phyloP scores from a whole-genome alignment of 2,329 filamentous ascomycete species.

The Fusarium sarcochroum region DNA sequence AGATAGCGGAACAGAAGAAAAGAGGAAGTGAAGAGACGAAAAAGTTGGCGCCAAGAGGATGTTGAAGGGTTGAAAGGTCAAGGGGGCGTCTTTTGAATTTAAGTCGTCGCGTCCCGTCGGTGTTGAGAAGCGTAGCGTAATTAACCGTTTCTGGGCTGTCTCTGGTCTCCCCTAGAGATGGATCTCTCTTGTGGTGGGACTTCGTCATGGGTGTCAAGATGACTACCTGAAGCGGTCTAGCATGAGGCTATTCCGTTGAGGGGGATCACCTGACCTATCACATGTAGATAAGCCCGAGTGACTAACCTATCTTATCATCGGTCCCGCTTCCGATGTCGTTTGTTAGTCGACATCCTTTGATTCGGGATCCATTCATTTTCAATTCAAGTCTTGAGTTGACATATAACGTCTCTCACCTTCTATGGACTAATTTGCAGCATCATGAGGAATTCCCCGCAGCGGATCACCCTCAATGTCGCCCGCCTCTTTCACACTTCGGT shows the following conservation, averaged over 20 bases:
- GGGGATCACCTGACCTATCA: constrained; percentile 43
- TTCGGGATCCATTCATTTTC: neutral
- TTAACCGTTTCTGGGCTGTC: constrained; percentile 46
- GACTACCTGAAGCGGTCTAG: constrained; percentile 47
- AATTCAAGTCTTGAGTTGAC: constrained; percentile 6
- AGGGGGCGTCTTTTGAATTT: constrained; percentile 39
- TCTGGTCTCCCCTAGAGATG: constrained; percentile 49
- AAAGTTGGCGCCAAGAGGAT: constrained; percentile 23
- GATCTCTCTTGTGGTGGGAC: constrained; percentile 45
- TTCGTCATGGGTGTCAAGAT: constrained; percentile 50
- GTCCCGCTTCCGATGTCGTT: constrained; percentile 18
- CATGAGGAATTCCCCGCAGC: constrained; percentile 54
- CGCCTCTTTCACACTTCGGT: constrained; percentile 51
- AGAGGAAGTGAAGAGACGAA: constrained; percentile 5
- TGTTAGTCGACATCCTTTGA: constrained; percentile 19
- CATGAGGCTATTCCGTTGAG: constrained; percentile 33
- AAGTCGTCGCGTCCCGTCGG: constrained; percentile 29
- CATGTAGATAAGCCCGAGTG: constrained; percentile 42
- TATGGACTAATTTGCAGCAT: constrained; percentile 43
- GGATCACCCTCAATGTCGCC: constrained; percentile 51
- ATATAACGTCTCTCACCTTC: constrained; percentile 19
- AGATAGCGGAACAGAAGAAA: constrained; percentile 17
- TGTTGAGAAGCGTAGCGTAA: constrained; percentile 46
- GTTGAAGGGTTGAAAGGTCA: constrained; percentile 29
- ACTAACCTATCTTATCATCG: constrained; percentile 27